A percentile compares a stretch with the other conserved stretches of the same genome.
These are phyloP conservation scores for Melastoma candidum DNA, from an alignment of 441 rosid species.

Conservation along the genomic window DNA sequence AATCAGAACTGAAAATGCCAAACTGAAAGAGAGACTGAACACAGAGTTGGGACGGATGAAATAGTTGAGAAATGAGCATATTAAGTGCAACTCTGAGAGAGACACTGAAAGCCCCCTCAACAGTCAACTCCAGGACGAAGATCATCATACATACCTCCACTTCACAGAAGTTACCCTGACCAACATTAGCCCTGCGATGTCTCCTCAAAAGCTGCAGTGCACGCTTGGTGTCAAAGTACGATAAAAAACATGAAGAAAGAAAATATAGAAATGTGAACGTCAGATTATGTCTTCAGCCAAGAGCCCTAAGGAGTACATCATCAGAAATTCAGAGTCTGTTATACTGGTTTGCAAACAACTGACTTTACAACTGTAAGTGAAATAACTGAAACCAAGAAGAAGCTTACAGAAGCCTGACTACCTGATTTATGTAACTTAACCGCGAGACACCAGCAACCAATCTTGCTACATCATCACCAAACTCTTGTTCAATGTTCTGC, in stretches of 20 bases:
- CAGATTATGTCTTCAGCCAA: neutral
- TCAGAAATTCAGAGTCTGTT: too few species aligned
- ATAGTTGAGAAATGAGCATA: too few species aligned
- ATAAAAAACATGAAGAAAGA: neutral
- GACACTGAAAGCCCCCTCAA: neutral
- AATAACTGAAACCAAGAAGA: neutral
- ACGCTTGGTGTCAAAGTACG: neutral
- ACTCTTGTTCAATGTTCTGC: constrained; percentile 40
- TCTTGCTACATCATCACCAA: constrained; percentile 58
- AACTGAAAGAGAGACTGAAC: too few species aligned
- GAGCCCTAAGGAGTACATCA: neutral
- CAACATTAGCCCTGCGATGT: constrained; percentile 52
- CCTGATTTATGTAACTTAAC: constrained; percentile 67
- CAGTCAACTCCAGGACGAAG: constrained; percentile 3
- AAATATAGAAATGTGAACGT: neutral
- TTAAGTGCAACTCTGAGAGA: too few species aligned
- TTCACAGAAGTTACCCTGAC: constrained; percentile 40
- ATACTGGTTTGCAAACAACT: neutral
- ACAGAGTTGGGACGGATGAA: too few species aligned
- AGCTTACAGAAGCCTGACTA: constrained; percentile 13
- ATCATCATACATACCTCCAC: constrained; percentile 36
- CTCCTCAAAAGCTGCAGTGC: constrained; percentile 47
- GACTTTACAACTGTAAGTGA: constrained; percentile 1
- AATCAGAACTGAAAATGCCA: too few species aligned
- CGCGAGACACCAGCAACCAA: constrained; percentile 67